phyloP scores from a whole-genome alignment of 108 stramenopile species.

The Craspedostauros australis region DNA sequence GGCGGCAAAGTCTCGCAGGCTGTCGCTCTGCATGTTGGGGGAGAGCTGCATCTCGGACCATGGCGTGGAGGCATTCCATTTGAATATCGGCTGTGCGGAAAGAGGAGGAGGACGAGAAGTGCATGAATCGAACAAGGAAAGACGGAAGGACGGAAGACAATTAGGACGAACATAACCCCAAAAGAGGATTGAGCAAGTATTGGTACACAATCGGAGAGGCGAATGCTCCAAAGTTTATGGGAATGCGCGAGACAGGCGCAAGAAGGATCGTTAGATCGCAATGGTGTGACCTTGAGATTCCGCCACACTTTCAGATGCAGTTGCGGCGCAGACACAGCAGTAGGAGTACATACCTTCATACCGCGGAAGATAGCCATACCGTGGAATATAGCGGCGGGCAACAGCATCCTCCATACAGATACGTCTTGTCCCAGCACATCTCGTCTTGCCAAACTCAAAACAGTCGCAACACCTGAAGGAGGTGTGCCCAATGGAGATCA shows the following conservation, averaged over 20 bases:
- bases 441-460: slow-evolving; percentile 77
- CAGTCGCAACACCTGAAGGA: no score
- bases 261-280: background rate
- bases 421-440: slow-evolving; percentile 76
- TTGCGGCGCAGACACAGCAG: no score
- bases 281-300: background rate
- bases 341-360: slow-evolving; percentile 54
- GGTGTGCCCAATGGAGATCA: no score
- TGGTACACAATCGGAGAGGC: no score
- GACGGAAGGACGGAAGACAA: no score
- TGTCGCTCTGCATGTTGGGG: slow-evolving; percentile 25
- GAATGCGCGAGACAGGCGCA: background rate
- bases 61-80: slow-evolving; percentile 88
- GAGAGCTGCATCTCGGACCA: slow-evolving; percentile 94
- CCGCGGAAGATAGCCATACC: slow-evolving; percentile 90
- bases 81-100: slow-evolving; percentile 83
- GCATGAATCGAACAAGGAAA: no score
- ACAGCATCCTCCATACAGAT: slow-evolving; percentile 63
- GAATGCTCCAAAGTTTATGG: no score
- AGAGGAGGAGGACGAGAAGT: no score
- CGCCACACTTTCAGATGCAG: background rate
- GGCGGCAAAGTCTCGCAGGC: slow-evolving; percentile 22
- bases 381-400: slow-evolving; percentile 81
- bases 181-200: no score
- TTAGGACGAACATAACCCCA: no score